Conservation (phyloP, 371 early-diverging fungal species). For the Mucor sp. region DNA sequence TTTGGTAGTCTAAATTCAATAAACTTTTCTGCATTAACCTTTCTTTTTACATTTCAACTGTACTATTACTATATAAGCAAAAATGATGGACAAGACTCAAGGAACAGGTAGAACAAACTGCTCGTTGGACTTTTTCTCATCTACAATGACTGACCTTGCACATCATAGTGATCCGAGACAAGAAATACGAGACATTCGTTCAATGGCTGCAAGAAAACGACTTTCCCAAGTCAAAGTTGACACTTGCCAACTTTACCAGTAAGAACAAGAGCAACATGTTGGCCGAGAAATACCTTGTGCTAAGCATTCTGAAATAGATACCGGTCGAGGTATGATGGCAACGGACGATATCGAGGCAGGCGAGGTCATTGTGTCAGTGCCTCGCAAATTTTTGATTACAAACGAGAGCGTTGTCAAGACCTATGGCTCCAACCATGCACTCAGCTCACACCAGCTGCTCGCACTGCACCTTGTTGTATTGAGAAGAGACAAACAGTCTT, state of each 20-base stretch:
- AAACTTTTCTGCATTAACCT: no score
- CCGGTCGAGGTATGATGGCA: conserved; percentile 71
- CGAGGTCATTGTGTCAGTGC: conserved; percentile 62
- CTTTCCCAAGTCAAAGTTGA: conserved; percentile 58
- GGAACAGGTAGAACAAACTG: conserved; percentile 14
- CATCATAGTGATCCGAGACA: conserved; percentile 46
- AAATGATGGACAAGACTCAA: conserved; percentile 14
- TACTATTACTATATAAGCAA: neutral
- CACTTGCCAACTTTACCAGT: conserved; percentile 60
- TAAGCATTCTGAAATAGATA: conserved; percentile 32
- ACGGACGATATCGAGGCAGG: conserved; percentile 60
- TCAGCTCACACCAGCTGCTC: conserved; percentile 56
- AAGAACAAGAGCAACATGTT: conserved; percentile 8
- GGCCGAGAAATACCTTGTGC: no score
- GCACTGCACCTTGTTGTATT: conserved; percentile 52
- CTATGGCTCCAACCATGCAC: conserved; percentile 33
- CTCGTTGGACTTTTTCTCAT: no score
- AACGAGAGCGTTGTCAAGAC: conserved; percentile 33
- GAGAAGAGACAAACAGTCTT: conserved; percentile 42
- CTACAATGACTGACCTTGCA: no score
- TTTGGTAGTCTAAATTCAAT: no score
- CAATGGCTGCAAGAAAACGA: conserved; percentile 51
- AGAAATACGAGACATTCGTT: conserved; percentile 50
- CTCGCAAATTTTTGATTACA: conserved; percentile 53
- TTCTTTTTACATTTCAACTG: no score